phyloP scores from a whole-genome alignment of 108 stramenopile species.

The Cyclotella baltica region DNA sequence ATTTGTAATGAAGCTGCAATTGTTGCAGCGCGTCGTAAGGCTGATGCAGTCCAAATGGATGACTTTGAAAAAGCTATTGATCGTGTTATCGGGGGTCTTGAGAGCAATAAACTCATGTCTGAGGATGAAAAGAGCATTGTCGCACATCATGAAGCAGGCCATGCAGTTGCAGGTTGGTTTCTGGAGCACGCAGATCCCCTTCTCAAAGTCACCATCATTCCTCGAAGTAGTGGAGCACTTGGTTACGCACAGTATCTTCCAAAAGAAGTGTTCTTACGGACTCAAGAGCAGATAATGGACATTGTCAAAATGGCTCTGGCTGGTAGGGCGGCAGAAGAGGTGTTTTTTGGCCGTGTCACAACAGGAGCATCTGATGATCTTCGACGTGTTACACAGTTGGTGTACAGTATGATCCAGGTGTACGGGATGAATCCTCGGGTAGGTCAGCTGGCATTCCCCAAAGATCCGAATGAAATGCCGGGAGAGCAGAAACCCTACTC shows the following conservation, averaged over 20 bases:
- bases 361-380: slow-evolving; percentile 98
- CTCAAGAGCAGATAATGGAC: slow-evolving; percentile 79
- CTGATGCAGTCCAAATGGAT: slow-evolving; percentile 88
- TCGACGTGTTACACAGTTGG: slow-evolving; percentile 91
- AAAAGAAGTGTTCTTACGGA: slow-evolving; percentile 83
- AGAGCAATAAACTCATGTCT: slow-evolving; percentile 86
- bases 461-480: slow-evolving; percentile 69
- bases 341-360: slow-evolving; percentile 94
- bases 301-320: slow-evolving; percentile 91
- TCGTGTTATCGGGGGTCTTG: slow-evolving; percentile 96
- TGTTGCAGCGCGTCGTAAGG: slow-evolving; percentile 77
- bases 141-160: slow-evolving; percentile 97
- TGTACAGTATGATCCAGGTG: slow-evolving; percentile 91
- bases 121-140: slow-evolving; percentile 82
- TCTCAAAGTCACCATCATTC: slow-evolving; percentile 98
- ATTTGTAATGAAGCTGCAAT: slow-evolving; percentile 98
- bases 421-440: slow-evolving; percentile 97
- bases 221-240: slow-evolving; percentile 89
- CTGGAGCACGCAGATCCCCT: slow-evolving; percentile 92
- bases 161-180: slow-evolving; percentile 92
- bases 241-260: slow-evolving; percentile 94
- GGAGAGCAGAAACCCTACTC: slow-evolving; percentile 91
- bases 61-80: slow-evolving; percentile 97
- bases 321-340: slow-evolving; percentile 96
- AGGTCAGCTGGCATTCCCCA: slow-evolving; percentile 94